Base-by-base conservation (phyloP, 2,329 filamentous ascomycete species). In the Cucurbitaria berberidis region DNA sequence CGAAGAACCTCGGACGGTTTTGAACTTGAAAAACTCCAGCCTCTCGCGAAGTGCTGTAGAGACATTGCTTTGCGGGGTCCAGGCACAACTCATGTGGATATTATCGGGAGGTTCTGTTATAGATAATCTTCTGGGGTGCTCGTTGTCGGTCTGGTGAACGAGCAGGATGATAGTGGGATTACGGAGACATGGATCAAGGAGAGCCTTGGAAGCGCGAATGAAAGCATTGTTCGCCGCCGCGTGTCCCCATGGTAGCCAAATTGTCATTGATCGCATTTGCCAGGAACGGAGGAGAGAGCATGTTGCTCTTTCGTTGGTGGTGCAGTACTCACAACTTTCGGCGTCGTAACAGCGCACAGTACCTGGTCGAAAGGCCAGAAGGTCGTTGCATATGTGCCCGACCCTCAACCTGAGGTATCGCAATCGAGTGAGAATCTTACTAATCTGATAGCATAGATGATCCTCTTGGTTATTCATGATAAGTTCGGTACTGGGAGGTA, bases 401-500 rank as follows among this genome's bases (percentile, higher is more conserved):
- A 53, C 47, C n/a, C 58, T 44, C 16, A 61, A 34, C 11, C 58
- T 50, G 19, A 61, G 52, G 38, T 56, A 45, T 26, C 44, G 41
- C 10, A 61, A 35, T 13, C 58, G 55, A 13, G 26, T 36, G 8
- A 61, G 13, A 13, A 61, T 59, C 26, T 47, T 47, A 27, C 43
- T 56, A 21, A 61, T 48, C 34, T 61, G 58, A 42, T 43, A 41
- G 32, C 57, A 60, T 8, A 60, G 10, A 45, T 60, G 57, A 5
- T 39, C 22, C 8, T 50, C 44, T 13, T 13, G 10, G 15, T 36
- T 7, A 2, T 34, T 19, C 9, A 19, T n/a, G 6, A 45, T 19
- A 13, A 51, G 5, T 7, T 51, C 41, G 11, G 16, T 38, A 43
- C 21, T 43, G 5, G 50, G 46, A 19, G 58, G 51, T 11, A 59